Base-by-base conservation (phyloP, 345 rosid species). In the Brassica nigra region DNA sequence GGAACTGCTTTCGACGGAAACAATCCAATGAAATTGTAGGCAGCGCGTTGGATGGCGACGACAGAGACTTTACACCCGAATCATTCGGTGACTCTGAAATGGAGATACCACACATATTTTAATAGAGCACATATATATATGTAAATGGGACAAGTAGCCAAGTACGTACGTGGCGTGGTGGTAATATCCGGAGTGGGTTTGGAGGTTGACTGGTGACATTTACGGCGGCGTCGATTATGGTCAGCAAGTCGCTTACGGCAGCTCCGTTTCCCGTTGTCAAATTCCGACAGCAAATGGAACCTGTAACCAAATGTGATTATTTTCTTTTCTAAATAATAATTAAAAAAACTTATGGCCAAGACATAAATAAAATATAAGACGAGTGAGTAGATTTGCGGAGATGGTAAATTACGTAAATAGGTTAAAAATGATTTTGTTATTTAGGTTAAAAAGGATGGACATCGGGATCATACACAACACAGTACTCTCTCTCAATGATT, bases 231-330 rank as follows among this genome's bases (percentile, higher is more conserved):
- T 4, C 99, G 94, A 68, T 95, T 95, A 83, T 95, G 99, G 88
- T 93, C 99, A 0, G 99, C 99, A 70, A 95, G 76, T 72, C 99
- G 81, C 80, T 89, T 93, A 69, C 99, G 84, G 86, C 99, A 95
- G 85, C 99, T 95, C 39, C 99, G 93, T 82, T 95, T 95, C 18
- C 99, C 99, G 59, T 95, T 95, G 78, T 95, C 99, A 76, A 95
- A 95, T 78, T 93, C 97, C 44, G 92, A 82, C 29, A 95, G 96
- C 68, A 91, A 79, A 84, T 95, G 99, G 74, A 95, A 95, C 80
- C 99, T 95, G 90, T 75, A 28, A 58, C 42, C 18, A 29, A 14
- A 29, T 30, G n/a, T 62, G 8, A 9, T 29, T 62, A 62, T 12
- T 29, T 28, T 28, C n/a, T 12, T 57, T 57, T 7, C 6, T 12